A percentile compares a stretch with the other conserved stretches of the same genome.
These are phyloP conservation scores for Goffeauzyma gilvescens DNA, from an alignment of 768 basidiomycete species.

Conservation along the genomic window DNA sequence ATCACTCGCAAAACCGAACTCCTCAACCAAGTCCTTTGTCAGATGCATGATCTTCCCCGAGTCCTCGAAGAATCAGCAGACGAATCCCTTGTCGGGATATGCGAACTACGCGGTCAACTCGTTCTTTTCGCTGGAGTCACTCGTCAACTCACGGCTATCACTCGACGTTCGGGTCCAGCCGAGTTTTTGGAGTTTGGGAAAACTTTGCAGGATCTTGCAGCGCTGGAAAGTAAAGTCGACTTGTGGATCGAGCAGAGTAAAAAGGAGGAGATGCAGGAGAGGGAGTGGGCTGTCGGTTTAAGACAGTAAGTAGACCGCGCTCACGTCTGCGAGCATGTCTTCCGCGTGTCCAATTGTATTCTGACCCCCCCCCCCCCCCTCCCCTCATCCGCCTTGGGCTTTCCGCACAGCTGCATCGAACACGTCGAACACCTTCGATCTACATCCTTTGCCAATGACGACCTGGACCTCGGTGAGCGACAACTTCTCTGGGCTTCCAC, in stretches of 20 bases:
- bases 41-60: slow-evolving; percentile 65
- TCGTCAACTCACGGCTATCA: slow-evolving; percentile 70
- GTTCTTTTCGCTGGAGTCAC: slow-evolving; percentile 62
- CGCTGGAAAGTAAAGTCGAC: slow-evolving; percentile 79
- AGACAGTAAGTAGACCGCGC: slow-evolving; percentile 67
- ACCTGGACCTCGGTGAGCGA: slow-evolving; percentile 74
- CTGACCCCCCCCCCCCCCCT: too few relatives aligned
- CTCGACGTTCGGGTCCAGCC: slow-evolving; percentile 61
- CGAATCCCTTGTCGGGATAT: slow-evolving; percentile 74
- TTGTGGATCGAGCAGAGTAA: slow-evolving; percentile 70
- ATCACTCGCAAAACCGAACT: slow-evolving; percentile 70
- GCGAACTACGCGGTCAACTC: slow-evolving; percentile 78
- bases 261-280: slow-evolving; percentile 76
- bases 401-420: slow-evolving; percentile 74
- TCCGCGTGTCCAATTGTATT: too few relatives aligned
- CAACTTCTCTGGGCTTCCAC: slow-evolving; percentile 64
- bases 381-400: too few relatives aligned
- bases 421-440: slow-evolving; percentile 86
- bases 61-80: slow-evolving; percentile 63
- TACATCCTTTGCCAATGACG: slow-evolving; percentile 61
- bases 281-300: slow-evolving; percentile 81
- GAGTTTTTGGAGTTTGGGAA: slow-evolving; percentile 71
- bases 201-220: slow-evolving; percentile 61
- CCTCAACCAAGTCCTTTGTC: slow-evolving; percentile 61
- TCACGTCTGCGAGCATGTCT: too few relatives aligned